Evolutionary conservation across 176 grass and related monocot species (phyloP).

Genomic region (Lolium rigidum): DNA sequence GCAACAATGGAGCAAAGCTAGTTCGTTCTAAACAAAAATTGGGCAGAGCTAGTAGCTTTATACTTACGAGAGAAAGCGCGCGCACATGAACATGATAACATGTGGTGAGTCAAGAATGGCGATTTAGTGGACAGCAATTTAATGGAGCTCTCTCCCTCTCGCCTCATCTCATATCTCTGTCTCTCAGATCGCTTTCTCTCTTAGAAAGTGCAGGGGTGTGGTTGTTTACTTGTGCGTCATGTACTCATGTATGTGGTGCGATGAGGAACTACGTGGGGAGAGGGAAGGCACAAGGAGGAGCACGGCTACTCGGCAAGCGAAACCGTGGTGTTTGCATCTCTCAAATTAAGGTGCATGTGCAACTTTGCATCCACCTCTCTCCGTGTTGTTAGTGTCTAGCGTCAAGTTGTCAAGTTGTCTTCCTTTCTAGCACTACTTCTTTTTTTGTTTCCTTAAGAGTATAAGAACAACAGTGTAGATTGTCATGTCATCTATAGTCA

Average conservation of each 20-base stretch:
- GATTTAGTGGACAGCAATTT: background rate
- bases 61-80: background rate
- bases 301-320: background rate
- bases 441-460: too few species aligned
- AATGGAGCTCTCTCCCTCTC: background rate
- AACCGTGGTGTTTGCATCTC: background rate
- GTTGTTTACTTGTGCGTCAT: background rate
- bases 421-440: too few species aligned
- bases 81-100: background rate
- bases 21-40: background rate
- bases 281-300: constrained; percentile 40
- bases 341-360: background rate
- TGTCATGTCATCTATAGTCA: too few species aligned
- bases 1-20: background rate
- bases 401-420: too few species aligned
- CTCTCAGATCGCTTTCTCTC: constrained; percentile 20
- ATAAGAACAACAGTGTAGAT: too few species aligned
- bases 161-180: constrained; percentile 13
- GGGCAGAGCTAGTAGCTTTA: background rate
- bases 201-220: constrained; percentile 31
- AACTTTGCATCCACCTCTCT: background rate
- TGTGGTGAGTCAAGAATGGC: background rate
- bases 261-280: constrained; percentile 61
- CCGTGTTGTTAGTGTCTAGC: too few species aligned
- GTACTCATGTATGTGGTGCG: constrained; percentile 47